Conservation (phyloP, 2,329 filamentous ascomycete genomes). For the Trichoderma oligosporum region DNA sequence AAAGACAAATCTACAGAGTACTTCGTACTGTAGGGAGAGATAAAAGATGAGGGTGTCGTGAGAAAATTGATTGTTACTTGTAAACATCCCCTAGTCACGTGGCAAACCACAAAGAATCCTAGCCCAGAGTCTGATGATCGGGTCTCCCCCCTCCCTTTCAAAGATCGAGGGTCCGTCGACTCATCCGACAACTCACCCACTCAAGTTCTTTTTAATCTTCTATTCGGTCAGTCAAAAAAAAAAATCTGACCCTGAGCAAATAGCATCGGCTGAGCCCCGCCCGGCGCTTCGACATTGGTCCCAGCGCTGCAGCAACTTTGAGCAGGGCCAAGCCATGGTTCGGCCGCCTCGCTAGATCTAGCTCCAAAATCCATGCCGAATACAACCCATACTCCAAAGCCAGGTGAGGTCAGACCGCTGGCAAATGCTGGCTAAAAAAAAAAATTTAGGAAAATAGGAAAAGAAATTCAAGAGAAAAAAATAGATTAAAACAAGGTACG, state of each 20-base stretch:
- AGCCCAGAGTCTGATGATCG: constrained; percentile 8
- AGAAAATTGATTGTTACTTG: too few relatives aligned
- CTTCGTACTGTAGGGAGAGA: too few relatives aligned
- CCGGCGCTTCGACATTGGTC: neutral
- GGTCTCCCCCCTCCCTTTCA: neutral
- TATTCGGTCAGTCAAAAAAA: constrained; percentile 3
- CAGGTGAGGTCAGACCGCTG: neutral
- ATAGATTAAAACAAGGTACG: constrained; percentile 1
- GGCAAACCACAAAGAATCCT: neutral
- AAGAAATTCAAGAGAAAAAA: neutral
- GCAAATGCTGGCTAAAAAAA: neutral
- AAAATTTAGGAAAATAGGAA: neutral
- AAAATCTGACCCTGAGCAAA: neutral
- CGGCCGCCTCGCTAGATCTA: constrained; percentile 13
- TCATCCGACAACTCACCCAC: too few relatives aligned
- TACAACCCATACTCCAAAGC: neutral
- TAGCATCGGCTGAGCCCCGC: constrained; percentile 1
- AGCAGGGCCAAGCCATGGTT: constrained; percentile 1
- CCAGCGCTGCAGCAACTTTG: neutral
- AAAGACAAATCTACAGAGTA: too few relatives aligned
- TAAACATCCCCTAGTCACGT: constrained; percentile 4
- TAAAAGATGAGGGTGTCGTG: neutral
- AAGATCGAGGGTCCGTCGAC: neutral
- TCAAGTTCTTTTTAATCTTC: constrained; percentile 1
- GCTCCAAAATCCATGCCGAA: too few relatives aligned